These are phyloP conservation scores for Cryptococcus wingfieldii DNA, from an alignment of 1,284 basidiomycete genomes.

Conservation along the genomic window DNA sequence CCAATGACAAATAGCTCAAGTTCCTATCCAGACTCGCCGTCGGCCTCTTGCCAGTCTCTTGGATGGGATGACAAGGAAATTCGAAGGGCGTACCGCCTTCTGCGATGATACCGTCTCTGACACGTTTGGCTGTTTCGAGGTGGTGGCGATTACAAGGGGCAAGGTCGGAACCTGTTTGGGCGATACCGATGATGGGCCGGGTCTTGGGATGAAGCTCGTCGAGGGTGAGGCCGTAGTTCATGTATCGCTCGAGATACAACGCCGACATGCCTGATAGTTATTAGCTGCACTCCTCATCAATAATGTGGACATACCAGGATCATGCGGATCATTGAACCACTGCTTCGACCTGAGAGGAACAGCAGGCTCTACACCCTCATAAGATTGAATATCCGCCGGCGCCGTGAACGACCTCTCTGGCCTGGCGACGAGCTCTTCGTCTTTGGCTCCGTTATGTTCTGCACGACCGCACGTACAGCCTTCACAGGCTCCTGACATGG, in stretches of 20 bases:
- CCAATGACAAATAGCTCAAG: slow-evolving; percentile 43
- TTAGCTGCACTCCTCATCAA: slow-evolving; percentile 1
- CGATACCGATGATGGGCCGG: slow-evolving; percentile 90
- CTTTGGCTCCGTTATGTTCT: not conserved
- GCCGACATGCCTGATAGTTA: slow-evolving; percentile 25
- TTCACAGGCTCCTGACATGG: slow-evolving; percentile 17
- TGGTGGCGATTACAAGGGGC: slow-evolving; percentile 47
- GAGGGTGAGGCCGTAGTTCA: slow-evolving; percentile 42
- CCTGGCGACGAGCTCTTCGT: slow-evolving; percentile 1
- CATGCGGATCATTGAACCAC: slow-evolving; percentile 42
- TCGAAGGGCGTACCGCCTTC: slow-evolving; percentile 47
- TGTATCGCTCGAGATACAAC: slow-evolving; percentile 45
- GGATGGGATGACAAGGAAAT: slow-evolving; percentile 49
- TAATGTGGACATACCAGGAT: slow-evolving; percentile 27
- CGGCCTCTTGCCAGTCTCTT: slow-evolving; percentile 48
- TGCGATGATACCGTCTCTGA: slow-evolving; percentile 47
- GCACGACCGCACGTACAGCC: slow-evolving; percentile 32
- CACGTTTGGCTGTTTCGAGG: slow-evolving; percentile 45
- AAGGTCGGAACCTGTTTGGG: slow-evolving; percentile 45
- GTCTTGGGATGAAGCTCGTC: slow-evolving; percentile 52
- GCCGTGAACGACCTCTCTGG: slow-evolving; percentile 36
- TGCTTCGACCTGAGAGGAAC: slow-evolving; percentile 40
- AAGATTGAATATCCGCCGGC: slow-evolving; percentile 26
- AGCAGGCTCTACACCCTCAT: slow-evolving; percentile 34
- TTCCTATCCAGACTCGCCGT: slow-evolving; percentile 47